Base-by-base conservation (phyloP, 208 protist species). In the Trichomonas tenax region DNA sequence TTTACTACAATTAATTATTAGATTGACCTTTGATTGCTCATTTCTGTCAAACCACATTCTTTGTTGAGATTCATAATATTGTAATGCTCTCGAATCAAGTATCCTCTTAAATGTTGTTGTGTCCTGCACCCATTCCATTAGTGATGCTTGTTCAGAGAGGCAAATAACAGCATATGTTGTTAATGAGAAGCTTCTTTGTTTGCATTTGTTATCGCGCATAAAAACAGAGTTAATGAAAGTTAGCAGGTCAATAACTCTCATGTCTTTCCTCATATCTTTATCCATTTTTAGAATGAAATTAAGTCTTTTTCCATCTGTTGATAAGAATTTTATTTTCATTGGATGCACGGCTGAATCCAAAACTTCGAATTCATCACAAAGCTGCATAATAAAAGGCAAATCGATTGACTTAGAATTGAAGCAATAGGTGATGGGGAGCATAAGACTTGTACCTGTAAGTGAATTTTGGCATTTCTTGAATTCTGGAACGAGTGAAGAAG, bases 251-350 rank as follows among this genome's bases (percentile, higher is more conserved):
- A 96, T 96, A 8, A 81, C 72, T 96, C 93, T 34, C 51, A 82
- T 63, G 82, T 96, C 93, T 31, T 96, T 96, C 46, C 93, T 31
- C 26, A 96, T 44, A 36, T 93, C 86, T 93, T 51, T 93, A 6
- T n/a, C 58, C 26, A 3, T n/a, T 26, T 96, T 81, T 26, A 21
- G 26, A 45, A 93, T 49, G 34, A 41, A 93, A n/a, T 51, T 14
- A 15, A 49, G 46, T 34, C 1, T 51, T 2, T 21, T 38, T 1
- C 86, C 86, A 17, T 34, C 46, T 21, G 40, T 38, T 51, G 86
- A 48, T 17, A 38, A 34, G 26, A 93, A 34, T 51, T 48, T 17
- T 4, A 93, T 23, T 36, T 51, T 58, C 6, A 48, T 48, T 38
- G 86, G 86, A 51, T 51, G 46, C 46, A 51, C 14, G 46, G 46